Conservation (phyloP, 148 eudicot genomes). For the Cornus controversa region DNA sequence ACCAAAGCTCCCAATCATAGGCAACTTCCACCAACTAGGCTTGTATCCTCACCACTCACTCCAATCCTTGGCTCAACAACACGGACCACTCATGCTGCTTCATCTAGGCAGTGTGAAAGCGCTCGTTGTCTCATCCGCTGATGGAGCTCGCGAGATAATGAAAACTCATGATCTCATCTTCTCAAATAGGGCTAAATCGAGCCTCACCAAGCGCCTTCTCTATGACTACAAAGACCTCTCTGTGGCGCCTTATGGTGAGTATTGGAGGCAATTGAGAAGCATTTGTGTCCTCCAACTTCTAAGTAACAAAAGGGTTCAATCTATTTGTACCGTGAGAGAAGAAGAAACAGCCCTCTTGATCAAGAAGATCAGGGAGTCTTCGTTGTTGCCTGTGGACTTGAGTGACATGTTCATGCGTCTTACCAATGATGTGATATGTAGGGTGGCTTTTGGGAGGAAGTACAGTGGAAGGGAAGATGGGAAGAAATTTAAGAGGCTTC, state of each 20-base stretch:
- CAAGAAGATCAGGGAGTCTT: neutral
- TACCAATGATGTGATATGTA: neutral
- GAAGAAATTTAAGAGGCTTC: neutral
- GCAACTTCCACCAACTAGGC: conserved; percentile 2
- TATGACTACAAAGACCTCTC: neutral
- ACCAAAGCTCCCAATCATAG: conserved; percentile 3
- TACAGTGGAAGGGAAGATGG: conserved; percentile 1
- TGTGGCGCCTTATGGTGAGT: neutral
- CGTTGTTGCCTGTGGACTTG: neutral
- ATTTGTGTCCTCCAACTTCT: conserved; percentile 31
- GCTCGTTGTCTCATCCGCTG: neutral
- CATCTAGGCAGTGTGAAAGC: neutral
- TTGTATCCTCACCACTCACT: neutral
- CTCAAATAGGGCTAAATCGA: neutral
- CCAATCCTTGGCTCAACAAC: neutral
- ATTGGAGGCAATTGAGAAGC: conserved; percentile 34
- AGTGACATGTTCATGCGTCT: conserved; percentile 10
- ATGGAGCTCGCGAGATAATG: neutral
- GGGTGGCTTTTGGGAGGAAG: conserved; percentile 14
- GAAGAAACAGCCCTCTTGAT: conserved; percentile 20
- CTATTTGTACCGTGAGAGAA: conserved; percentile 21
- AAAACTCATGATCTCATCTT: conserved; percentile 4
- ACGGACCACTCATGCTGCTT: neutral
- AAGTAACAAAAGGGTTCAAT: conserved; percentile 22
- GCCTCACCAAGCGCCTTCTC: neutral